Percentiles rank a stretch among this genome's conserved stretches.
Evolutionary conservation across 805 yeast species (phyloP).

Genomic region (Debaryomyces castellii): DNA sequence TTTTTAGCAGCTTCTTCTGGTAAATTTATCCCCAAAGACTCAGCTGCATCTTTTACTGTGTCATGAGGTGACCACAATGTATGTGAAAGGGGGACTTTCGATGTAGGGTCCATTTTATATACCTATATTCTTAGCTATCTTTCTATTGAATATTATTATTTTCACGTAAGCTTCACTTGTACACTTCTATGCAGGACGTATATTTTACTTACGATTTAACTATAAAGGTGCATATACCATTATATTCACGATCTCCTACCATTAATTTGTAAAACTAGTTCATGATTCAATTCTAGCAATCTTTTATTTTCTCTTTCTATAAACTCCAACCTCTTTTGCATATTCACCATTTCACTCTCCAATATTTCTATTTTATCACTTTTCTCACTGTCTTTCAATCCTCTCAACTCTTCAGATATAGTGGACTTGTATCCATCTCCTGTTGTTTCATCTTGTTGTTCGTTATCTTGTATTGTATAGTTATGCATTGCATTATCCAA

Average conservation of each 20-base stretch:
- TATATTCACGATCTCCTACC: not conserved
- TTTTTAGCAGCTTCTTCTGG: constrained; percentile 93
- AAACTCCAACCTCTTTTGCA: constrained; percentile 19
- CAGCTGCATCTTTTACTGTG: constrained; percentile 95
- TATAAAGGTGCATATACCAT: no score
- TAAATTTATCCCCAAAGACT: constrained; percentile 77
- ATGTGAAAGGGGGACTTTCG: constrained; percentile 68
- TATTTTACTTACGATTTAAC: no score
- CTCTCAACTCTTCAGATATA: constrained; percentile 8
- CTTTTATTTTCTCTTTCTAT: constrained; percentile 26
- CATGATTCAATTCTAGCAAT: constrained; percentile 31
- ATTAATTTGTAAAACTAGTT: constrained; percentile 10
- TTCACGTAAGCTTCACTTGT: not conserved
- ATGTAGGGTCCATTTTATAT: constrained; percentile 28
- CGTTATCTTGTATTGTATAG: not conserved
- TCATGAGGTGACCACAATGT: constrained; percentile 97
- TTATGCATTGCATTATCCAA: not conserved
- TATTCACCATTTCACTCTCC: constrained; percentile 21
- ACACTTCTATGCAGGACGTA: not conserved
- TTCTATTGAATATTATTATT: not conserved
- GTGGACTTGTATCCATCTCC: not conserved
- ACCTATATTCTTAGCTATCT: not conserved
- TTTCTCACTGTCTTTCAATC: constrained; percentile 14
- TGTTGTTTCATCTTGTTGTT: not conserved
- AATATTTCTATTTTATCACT: constrained; percentile 15